Evolutionary conservation across 1,284 basidiomycete species (phyloP).

Genomic region (Sparassis latifolia): DNA sequence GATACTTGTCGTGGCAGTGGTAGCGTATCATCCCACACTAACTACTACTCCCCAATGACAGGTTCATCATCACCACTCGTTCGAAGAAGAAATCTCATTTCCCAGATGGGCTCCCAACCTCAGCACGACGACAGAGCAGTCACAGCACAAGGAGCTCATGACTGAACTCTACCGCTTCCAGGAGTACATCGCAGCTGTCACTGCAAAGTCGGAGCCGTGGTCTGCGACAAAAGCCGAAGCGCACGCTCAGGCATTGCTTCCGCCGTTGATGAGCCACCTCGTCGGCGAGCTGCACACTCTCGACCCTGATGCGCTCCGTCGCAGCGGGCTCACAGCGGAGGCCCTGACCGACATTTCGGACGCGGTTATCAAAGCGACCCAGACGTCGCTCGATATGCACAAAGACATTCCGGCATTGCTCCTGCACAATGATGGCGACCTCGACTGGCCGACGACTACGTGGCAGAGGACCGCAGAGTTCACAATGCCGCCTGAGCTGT

Average conservation of each 20-base stretch:
- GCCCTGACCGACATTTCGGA: not conserved
- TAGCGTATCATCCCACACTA: too few species aligned
- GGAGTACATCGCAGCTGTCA: not conserved
- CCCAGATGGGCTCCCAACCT: not conserved
- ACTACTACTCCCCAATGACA: not conserved
- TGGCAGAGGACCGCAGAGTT: not conserved
- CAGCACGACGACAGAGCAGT: not conserved
- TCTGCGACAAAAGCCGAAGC: not conserved
- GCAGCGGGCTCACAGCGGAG: not conserved
- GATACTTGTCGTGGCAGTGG: not conserved
- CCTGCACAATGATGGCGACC: not conserved
- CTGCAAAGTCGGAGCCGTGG: not conserved
- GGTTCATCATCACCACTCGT: not conserved
- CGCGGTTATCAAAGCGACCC: not conserved
- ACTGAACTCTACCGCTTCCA: not conserved
- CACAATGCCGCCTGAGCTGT: slow-evolving; percentile 1
- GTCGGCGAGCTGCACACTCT: slow-evolving; percentile 2
- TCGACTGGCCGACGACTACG: slow-evolving; percentile 1
- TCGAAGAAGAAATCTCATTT: slow-evolving; percentile 3
- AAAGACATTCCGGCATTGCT: not conserved
- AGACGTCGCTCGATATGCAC: not conserved
- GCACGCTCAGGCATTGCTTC: not conserved
- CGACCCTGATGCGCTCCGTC: not conserved
- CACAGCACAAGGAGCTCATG: not conserved
- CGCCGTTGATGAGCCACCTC: slow-evolving; percentile 1